Evolutionary conservation across 2,329 filamentous ascomycete species (phyloP), one percentile per base, ranked within the genome.

Genomic region (Stemphylium lycopersici): DNA sequence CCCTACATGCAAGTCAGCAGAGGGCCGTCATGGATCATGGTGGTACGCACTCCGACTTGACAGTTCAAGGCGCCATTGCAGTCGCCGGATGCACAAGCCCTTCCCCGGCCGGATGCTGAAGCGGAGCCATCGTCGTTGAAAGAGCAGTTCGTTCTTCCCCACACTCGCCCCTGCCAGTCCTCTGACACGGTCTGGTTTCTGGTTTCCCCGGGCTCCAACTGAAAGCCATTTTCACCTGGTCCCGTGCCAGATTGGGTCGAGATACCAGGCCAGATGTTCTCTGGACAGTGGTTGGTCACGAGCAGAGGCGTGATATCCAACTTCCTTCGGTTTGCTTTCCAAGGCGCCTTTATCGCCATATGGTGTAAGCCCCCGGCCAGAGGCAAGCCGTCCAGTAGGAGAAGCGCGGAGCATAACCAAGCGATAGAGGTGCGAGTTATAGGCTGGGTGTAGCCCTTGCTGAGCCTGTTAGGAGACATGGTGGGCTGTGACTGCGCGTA

Each of bases 141-240:
- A 34, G 84, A 90, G 77, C 91, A 96, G 70, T 95, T 95, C 15
- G 90, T 93, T 48, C 91, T 82, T 11, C 87, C 91, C 91, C 90
- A 95, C 24, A 95, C 80, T 48, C 91, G 84, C 8, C 91, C 91
- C 70, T 90, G 87, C 91, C 90, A 96, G 62, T 91, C 85, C 44
- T 83, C 79, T 10, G 86, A 84, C 20, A 95, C 89, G 48, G 81
- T 85, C 56, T 92, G 78, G 37, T 83, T 82, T 56, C 75, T 83
- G 48, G 81, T 85, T 31, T 81, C 77, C 39, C 87, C 85, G 3
- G 84, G 72, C 1, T 75, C 68, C 32, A 93, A 81, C 66, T 86
- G 81, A 69, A 93, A 95, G 7, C 90, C 91, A 16, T 84, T 85
- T 10, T 79, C 81, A 2, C 81, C 80, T 6, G 90, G 89, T 0